phyloP scores from a whole-genome alignment of 495 filamentous ascomycete species.

The Hypoxylon lenormandii region DNA sequence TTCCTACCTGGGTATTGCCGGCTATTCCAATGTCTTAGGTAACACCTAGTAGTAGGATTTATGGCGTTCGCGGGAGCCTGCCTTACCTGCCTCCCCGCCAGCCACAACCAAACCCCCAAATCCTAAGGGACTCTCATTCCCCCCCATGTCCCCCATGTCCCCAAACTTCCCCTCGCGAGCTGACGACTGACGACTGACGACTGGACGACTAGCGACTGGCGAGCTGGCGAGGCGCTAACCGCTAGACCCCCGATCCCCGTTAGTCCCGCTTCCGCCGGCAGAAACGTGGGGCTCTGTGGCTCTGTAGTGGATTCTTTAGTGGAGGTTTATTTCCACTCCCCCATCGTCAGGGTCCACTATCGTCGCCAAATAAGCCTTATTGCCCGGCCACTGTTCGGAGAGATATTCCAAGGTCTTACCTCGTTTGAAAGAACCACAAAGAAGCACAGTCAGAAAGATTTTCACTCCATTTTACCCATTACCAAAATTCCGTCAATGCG shows the following conservation, averaged over 20 bases:
- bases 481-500: constrained; percentile 23
- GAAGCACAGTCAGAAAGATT: constrained; percentile 31
- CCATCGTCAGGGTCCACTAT: constrained; percentile 27
- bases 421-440: constrained; percentile 41
- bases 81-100: not conserved
- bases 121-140: constrained; percentile 10
- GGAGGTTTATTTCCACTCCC: constrained; percentile 47
- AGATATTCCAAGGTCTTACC: constrained; percentile 47
- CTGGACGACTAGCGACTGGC: too few species aligned
- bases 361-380: constrained; percentile 30
- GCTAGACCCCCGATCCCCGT: constrained; percentile 1
- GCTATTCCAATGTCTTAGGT: constrained; percentile 27
- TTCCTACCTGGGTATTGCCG: constrained; percentile 30
- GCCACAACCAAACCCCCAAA: not conserved
- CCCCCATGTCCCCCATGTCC: too few species aligned
- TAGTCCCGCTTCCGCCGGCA: constrained; percentile 17
- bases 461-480: constrained; percentile 25
- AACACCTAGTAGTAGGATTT: too few species aligned
- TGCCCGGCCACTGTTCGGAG: constrained; percentile 41
- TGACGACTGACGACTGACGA: too few species aligned
- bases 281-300: constrained; percentile 27
- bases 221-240: constrained; percentile 18
- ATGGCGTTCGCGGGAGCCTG: not conserved
- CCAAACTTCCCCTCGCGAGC: too few species aligned
- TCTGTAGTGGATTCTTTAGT: constrained; percentile 38